Conservation (phyloP, 2,329 filamentous ascomycete species). For the Cladobotryum mycophilum region DNA sequence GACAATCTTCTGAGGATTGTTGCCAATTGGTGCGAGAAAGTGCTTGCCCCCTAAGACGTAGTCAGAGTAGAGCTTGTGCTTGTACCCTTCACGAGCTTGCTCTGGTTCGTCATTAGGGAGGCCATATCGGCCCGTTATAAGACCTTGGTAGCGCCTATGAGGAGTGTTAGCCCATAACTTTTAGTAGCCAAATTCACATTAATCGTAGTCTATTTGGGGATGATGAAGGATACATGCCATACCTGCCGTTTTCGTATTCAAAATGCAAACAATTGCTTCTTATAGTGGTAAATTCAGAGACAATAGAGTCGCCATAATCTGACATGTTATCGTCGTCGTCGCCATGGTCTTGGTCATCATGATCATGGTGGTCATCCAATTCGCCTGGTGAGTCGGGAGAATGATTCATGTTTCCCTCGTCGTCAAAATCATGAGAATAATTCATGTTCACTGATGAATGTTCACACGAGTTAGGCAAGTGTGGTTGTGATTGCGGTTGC, state of each 20-base stretch:
- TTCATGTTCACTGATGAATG: background rate
- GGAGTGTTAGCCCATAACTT: background rate
- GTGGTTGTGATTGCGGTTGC: too few relatives aligned
- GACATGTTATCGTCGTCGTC: slow-evolving; percentile 28
- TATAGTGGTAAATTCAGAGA: slow-evolving; percentile 37
- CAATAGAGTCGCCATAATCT: slow-evolving; percentile 33
- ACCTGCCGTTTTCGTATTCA: slow-evolving; percentile 34
- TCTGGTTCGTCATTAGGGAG: slow-evolving; percentile 49
- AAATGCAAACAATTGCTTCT: slow-evolving; percentile 27
- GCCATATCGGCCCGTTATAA: slow-evolving; percentile 41
- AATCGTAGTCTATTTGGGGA: too few relatives aligned
- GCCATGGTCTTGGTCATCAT: slow-evolving; percentile 14
- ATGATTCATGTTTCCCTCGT: background rate
- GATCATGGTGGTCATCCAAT: slow-evolving; percentile 7
- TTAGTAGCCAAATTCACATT: background rate
- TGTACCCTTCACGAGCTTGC: slow-evolving; percentile 41
- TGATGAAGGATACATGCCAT: slow-evolving; percentile 3
- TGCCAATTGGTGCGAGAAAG: slow-evolving; percentile 38
- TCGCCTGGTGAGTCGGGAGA: too few relatives aligned
- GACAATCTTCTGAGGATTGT: slow-evolving; percentile 42
- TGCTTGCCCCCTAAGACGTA: slow-evolving; percentile 39
- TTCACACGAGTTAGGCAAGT: too few relatives aligned
- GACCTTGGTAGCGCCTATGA: slow-evolving; percentile 43
- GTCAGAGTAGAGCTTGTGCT: slow-evolving; percentile 42
- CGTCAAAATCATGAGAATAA: background rate